These are phyloP conservation scores for Lagerstroemia speciosa DNA, from an alignment of 345 rosid species.

Conservation along the genomic window DNA sequence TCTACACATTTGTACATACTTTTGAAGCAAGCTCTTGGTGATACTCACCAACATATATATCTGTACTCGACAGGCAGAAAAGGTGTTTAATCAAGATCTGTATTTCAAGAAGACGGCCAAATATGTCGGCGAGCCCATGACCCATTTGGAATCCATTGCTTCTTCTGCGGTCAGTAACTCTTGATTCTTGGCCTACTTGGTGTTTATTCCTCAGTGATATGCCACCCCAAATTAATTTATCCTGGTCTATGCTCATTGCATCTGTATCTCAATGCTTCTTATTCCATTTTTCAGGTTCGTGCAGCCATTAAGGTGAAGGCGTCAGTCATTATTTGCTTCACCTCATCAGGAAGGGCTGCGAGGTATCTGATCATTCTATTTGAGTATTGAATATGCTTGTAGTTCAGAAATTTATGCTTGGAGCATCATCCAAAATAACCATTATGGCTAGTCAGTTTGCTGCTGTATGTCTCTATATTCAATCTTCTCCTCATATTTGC, in stretches of 20 bases:
- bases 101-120: slow-evolving; percentile 90
- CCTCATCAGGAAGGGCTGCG: slow-evolving; percentile 97
- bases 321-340: slow-evolving; percentile 90
- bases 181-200: slow-evolving; percentile 12
- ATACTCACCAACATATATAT: not conserved
- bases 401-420: not conserved
- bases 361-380: slow-evolving; percentile 35
- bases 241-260: not conserved
- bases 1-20: not conserved
- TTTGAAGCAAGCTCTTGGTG: not conserved
- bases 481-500: not conserved
- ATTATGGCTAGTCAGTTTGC: not conserved
- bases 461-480: not conserved
- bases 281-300: slow-evolving; percentile 56
- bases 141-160: slow-evolving; percentile 90
- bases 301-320: slow-evolving; percentile 99
- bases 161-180: slow-evolving; percentile 61
- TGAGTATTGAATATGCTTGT: not conserved
- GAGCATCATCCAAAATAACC: not conserved
- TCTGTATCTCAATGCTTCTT: not conserved
- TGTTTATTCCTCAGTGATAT: slow-evolving; percentile 1
- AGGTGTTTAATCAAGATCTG: slow-evolving; percentile 90
- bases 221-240: not conserved
- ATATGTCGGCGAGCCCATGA: slow-evolving; percentile 94
- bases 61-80: slow-evolving; percentile 56